phyloP scores from a whole-genome alignment of 2,329 filamentous ascomycete species.

The Chaetothyriales sp. region DNA sequence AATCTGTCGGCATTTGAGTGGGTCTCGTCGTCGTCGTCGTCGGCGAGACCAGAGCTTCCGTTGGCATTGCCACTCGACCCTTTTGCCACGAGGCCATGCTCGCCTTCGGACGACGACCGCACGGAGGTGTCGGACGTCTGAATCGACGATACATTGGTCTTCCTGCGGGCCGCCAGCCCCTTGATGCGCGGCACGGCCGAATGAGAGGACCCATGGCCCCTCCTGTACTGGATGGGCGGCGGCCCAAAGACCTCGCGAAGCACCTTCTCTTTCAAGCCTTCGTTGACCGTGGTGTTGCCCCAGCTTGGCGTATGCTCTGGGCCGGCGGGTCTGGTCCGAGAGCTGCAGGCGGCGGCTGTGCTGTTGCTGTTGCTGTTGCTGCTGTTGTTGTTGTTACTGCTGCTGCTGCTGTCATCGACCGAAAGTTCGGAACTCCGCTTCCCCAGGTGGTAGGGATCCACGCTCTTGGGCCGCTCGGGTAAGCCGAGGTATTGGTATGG shows the following conservation, averaged over 20 bases:
- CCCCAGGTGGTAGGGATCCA: conserved; percentile 20
- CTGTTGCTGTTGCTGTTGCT: too few species aligned
- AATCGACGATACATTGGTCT: conserved; percentile 26
- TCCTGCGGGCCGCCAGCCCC: conserved; percentile 22
- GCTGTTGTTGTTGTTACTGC: too few species aligned
- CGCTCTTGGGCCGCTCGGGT: conserved; percentile 31
- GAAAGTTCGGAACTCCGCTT: conserved; percentile 9
- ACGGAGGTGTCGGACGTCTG: conserved; percentile 12
- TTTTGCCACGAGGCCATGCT: background rate
- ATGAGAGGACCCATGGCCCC: conserved; percentile 47
- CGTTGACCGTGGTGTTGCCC: conserved; percentile 87
- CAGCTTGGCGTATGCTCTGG: conserved; percentile 47
- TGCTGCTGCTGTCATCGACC: background rate
- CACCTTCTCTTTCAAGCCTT: conserved; percentile 74
- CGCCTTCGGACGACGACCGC: background rate
- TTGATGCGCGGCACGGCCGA: conserved; percentile 45
- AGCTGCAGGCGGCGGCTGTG: background rate
- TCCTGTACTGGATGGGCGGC: conserved; percentile 66
- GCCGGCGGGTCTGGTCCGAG: conserved; percentile 20
- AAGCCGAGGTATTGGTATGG: conserved; percentile 68
- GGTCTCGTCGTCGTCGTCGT: background rate
- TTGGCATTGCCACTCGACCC: conserved; percentile 12
- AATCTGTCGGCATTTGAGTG: background rate
- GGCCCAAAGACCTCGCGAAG: conserved; percentile 84
- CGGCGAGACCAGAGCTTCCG: conserved; percentile 15